phyloP scores from a whole-genome alignment of 805 yeast species.

The Yueomyces sp. region DNA sequence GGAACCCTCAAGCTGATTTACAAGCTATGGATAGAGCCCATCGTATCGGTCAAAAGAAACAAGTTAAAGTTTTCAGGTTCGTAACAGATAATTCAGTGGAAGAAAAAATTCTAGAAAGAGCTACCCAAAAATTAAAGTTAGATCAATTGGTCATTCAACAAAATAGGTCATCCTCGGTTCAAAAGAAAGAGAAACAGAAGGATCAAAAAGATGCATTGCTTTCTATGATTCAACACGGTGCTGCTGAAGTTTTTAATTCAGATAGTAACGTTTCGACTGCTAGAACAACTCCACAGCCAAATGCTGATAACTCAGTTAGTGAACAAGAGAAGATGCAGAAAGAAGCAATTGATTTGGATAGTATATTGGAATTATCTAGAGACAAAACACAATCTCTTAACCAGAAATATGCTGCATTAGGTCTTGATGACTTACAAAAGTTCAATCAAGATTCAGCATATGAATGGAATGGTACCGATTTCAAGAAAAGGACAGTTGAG shows the following conservation, averaged over 20 bases:
- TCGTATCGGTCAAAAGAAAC: slow-evolving; percentile 77
- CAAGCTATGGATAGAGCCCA: slow-evolving; percentile 89
- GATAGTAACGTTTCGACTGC: slow-evolving; percentile 9
- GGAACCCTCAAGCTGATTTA: slow-evolving; percentile 84
- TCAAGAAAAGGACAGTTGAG: slow-evolving; percentile 48
- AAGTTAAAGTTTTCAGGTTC: slow-evolving; percentile 65
- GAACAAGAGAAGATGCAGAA: slow-evolving; percentile 16
- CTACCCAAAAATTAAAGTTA: slow-evolving; percentile 63
- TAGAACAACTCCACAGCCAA: slow-evolving; percentile 15
- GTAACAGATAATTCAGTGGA: slow-evolving; percentile 75
- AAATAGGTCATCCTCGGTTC: slow-evolving; percentile 31
- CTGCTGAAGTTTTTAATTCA: slow-evolving; percentile 40
- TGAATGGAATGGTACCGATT: slow-evolving; percentile 81
- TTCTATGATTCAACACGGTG: slow-evolving; percentile 77
- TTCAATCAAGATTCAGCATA: slow-evolving; percentile 64
- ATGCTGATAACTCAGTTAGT: not conserved
- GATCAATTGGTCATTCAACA: slow-evolving; percentile 79
- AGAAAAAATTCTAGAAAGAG: slow-evolving; percentile 70
- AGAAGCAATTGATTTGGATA: slow-evolving; percentile 44
- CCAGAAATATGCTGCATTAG: slow-evolving; percentile 50
- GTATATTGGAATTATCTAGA: slow-evolving; percentile 46
- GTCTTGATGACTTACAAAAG: slow-evolving; percentile 66
- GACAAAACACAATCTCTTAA: slow-evolving; percentile 48
- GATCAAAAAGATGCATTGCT: slow-evolving; percentile 57
- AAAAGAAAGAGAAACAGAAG: slow-evolving; percentile 19